Evolutionary conservation across 2,329 filamentous ascomycete genomes (phyloP), one percentile per base, ranked within the genome.

Genomic region (Colletotrichum viniferum): DNA sequence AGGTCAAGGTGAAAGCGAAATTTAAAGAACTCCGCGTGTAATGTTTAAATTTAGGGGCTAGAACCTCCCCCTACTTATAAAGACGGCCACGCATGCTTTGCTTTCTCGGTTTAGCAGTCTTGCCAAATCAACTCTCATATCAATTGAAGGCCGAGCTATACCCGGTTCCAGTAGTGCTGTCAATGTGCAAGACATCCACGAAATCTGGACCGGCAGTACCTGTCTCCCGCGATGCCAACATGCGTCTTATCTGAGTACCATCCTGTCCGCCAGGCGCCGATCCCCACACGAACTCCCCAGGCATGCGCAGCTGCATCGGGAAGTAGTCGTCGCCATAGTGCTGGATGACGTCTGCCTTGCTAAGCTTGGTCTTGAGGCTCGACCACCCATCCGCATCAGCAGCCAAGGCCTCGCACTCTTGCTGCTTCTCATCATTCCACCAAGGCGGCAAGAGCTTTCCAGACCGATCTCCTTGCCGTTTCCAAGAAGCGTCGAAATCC

Each of bases 261-360:
- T 79, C 71, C 5, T 74, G 55, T 0, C 85, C 84, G 0, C 82
- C 84, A 1, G 80, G 79, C 0, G 79, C 81, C 1, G 72, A 64
- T 2, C 83, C 83, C 26, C 85, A 84, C 5, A 88, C 80, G 0
- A 78, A 78, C 78, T 89, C 86, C 5, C 81, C 85, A 24, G 89
- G 80, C 84, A 90, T 86, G 16, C 88, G 83, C 64, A 90, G 80
- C 82, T 89, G 86, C 86, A 89, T 88, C 4, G 88, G 85, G 74
- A 89, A 88, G 3, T 77, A 78, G 1, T 69, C 7, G 64, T 89
- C 84, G 4, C 83, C 83, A 63, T 90, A 90, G 64, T 86, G 82
- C 26, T 86, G 81, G 7, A 83, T 81, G 36, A 89, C 79, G 58
- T 84, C 82, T 14, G 61, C 62, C 79, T 86, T 87, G 6, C 81